Evolutionary conservation across 1,139 yeast species (phyloP).

Genomic region (Torulaspora globosa): DNA sequence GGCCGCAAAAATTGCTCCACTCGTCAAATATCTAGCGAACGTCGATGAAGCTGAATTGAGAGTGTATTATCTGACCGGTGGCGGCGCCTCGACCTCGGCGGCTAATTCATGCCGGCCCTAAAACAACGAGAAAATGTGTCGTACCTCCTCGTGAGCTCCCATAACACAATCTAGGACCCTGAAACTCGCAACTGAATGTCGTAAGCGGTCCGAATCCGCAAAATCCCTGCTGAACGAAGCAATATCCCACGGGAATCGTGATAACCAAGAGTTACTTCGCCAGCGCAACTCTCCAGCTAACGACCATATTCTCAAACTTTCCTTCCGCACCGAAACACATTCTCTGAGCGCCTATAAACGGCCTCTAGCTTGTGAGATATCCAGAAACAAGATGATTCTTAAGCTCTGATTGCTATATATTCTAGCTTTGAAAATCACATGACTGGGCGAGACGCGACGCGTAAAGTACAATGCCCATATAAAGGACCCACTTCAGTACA

Average conservation of each 20-base stretch:
- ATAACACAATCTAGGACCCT: too few species aligned
- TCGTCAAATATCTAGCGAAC: too few species aligned
- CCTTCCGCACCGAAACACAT: background rate
- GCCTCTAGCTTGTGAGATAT: background rate
- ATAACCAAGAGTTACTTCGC: too few species aligned
- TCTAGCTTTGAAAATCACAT: background rate
- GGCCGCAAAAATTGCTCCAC: too few species aligned
- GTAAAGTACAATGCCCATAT: conserved; percentile 7
- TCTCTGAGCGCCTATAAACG: background rate
- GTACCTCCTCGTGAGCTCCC: too few species aligned
- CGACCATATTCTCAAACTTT: background rate
- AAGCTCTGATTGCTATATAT: background rate
- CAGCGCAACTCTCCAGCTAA: too few species aligned
- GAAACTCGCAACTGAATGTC: too few species aligned
- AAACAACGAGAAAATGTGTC: background rate
- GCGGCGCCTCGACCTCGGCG: background rate
- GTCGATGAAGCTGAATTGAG: background rate
- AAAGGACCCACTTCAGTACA: background rate
- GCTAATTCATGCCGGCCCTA: background rate
- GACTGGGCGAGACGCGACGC: conserved; percentile 10
- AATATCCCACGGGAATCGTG: too few species aligned
- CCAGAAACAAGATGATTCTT: background rate
- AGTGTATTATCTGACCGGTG: background rate
- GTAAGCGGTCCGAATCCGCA: too few species aligned
- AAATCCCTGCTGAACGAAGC: too few species aligned